These are phyloP conservation scores for Allomyces macrogynus DNA, from an alignment of 192 early-diverging fungal genomes.

Conservation along the genomic window DNA sequence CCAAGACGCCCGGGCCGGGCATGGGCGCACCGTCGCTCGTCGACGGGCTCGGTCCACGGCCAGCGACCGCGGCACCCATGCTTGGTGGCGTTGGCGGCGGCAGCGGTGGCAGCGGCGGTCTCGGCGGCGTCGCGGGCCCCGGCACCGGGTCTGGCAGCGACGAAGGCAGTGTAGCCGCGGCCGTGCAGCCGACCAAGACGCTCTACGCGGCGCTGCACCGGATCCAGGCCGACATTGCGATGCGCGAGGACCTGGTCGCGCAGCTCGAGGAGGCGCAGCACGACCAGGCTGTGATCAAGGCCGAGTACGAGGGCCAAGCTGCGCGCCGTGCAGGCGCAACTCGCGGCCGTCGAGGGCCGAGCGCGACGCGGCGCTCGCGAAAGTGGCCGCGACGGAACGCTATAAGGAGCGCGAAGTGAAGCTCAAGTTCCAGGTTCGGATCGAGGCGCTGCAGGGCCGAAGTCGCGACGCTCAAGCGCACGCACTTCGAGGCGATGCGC, in stretches of 20 bases:
- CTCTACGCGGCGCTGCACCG: slow-evolving; percentile 23
- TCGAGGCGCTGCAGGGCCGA: slow-evolving; percentile 29
- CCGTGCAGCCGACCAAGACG: slow-evolving; percentile 1
- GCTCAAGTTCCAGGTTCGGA: slow-evolving; percentile 28
- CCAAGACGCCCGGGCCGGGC: too few relatives aligned
- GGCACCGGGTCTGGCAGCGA: too few relatives aligned
- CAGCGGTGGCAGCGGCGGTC: too few relatives aligned
- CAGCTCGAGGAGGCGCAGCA: slow-evolving; percentile 32
- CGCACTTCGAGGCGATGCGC: slow-evolving; percentile 28
- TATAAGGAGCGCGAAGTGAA: too few relatives aligned
- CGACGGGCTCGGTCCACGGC: too few relatives aligned
- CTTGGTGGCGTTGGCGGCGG: too few relatives aligned
- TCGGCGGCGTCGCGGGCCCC: too few relatives aligned
- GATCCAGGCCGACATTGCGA: slow-evolving; percentile 33
- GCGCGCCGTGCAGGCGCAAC: slow-evolving; percentile 30
- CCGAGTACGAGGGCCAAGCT: slow-evolving; percentile 52
- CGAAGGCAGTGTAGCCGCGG: too few relatives aligned
- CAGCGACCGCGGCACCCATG: too few relatives aligned
- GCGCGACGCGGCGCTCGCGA: slow-evolving; percentile 37
- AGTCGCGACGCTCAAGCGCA: slow-evolving; percentile 27
- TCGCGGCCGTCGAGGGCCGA: slow-evolving; percentile 34
- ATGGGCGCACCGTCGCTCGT: too few relatives aligned
- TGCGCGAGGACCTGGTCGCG: slow-evolving; percentile 34
- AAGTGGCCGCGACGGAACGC: not conserved
- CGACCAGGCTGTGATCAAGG: slow-evolving; percentile 33